Evolutionary conservation across 441 rosid genomes (phyloP).

Genomic region (Arabidopsis hybrid): DNA sequence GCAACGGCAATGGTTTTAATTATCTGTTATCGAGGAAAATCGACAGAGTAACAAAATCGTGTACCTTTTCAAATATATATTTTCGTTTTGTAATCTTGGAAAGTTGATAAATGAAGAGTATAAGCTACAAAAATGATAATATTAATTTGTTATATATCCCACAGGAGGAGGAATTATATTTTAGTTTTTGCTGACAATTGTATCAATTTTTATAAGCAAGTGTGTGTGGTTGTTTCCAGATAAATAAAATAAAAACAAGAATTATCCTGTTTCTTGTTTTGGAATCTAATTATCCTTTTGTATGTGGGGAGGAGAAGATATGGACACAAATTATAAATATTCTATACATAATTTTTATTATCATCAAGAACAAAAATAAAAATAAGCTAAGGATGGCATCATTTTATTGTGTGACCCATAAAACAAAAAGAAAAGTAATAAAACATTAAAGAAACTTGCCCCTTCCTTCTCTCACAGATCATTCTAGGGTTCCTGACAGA

Average conservation of each 20-base stretch:
- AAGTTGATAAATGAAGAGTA: neutral
- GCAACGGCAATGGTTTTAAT: neutral
- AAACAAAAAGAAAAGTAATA: slow-evolving; percentile 8
- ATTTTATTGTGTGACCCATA: slow-evolving; percentile 37
- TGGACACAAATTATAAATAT: slow-evolving; percentile 23
- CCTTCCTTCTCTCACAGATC: slow-evolving; percentile 38
- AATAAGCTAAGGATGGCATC: slow-evolving; percentile 30
- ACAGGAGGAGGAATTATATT: too few species aligned
- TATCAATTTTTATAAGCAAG: neutral
- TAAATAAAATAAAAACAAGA: slow-evolving; percentile 3
- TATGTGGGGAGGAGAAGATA: slow-evolving; percentile 36
- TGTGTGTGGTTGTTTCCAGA: neutral
- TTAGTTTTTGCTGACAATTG: neutral
- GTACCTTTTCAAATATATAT: neutral
- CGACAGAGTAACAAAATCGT: neutral
- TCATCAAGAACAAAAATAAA: neutral
- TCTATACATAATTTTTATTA: slow-evolving; percentile 6
- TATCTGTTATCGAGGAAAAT: too few species aligned
- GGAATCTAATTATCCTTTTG: slow-evolving; percentile 36
- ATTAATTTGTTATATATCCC: neutral
- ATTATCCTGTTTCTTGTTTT: slow-evolving; percentile 22
- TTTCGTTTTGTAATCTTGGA: neutral
- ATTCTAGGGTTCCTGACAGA: slow-evolving; percentile 50
- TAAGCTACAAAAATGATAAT: neutral
- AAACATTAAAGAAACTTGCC: slow-evolving; percentile 26